Base-by-base conservation (phyloP, 768 basidiomycete species). In the Suillus lakei region DNA sequence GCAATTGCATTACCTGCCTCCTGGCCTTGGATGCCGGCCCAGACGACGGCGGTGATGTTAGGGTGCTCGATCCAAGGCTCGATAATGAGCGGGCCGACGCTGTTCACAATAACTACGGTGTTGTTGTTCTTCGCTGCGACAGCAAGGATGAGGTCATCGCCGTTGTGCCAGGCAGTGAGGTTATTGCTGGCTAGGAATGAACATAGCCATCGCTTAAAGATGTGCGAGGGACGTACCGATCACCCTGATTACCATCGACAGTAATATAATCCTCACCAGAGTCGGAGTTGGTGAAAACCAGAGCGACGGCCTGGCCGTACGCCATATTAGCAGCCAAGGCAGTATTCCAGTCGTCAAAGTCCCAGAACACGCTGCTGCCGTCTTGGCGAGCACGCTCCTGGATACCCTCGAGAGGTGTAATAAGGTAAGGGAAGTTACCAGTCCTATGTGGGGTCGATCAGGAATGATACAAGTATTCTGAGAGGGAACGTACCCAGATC, bases 231-330 rank as follows among this genome's bases (percentile, higher is more conserved):
- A 67, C 80, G 54, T 62, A 86, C 85, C 89, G 79, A 72, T 95
- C 93, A 36, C 92, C 92, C 65, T 83, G 82, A 70, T 93, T 95
- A 6, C 90, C 91, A 68, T 92, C 91, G 15, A 93, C 90, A 21
- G 87, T 88, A 69, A 93, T 89, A 72, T 92, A 93, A 6, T 76
- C 84, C 75, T 95, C 93, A 13, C 93, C 93, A 34, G 91, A 92
- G 74, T 93, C 89, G 2, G 90, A 82, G 67, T 86, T 86, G 68
- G 92, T 82, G 76, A 93, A 92, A 9, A 95, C 92, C 32, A 95
- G 79, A 12, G 88, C 88, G 2, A 86, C 87, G 10, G 86, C 85
- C 61, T 84, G 81, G 46, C 77, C 77, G 1, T 75, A 77, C 0
- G 84, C 85, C 61, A 83, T 75, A 58, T 79, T 79, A 5, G 77